Evolutionary conservation across 106 monocot species (phyloP), one percentile per base, ranked within the genome.

Genomic region (Platanthera zijinensis): DNA sequence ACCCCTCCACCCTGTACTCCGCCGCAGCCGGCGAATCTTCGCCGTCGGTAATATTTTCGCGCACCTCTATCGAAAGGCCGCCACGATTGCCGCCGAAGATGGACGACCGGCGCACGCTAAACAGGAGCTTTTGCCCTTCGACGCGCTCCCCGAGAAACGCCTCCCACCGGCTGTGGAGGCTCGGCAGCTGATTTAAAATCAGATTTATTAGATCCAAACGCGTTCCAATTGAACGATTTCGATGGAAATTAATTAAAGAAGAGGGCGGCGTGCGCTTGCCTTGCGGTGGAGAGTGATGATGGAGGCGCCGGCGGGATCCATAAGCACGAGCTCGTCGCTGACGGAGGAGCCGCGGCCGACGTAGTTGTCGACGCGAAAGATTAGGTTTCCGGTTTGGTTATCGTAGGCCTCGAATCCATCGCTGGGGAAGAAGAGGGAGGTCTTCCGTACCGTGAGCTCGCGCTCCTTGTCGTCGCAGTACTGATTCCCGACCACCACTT

Each of bases 151-250:
- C 94, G 5, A 85, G 68, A 76, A 88, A 94, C 15, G 86, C 99
- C 71, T 99, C 94, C 99, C 99, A 99, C 51, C 97, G 77, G 21
- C 92, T 86, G 80, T 99, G 97, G 19, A 99, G 85, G 84, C 94
- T 99, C 4, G 87, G 87, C 83, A 78, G 52, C 88, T 87, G 84
- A 66, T 30, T 47, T 48, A 48, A 70, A 70, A 70, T 47, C 70
- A 70, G 17, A 70, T 47, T n/a, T n/a, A n/a, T 70, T 47, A 12
- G 15, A 70, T 17, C 48, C 49, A 49, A 22, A 49, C 72, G n/a
- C 18, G 19, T 10, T 10, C 72, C 21, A 21, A 49, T 51, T 50
- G 50, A 19, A 21, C 45, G 0, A 51, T 19, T 9, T 51, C n/a
- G n/a, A n/a, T n/a, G n/a, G n/a, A n/a, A n/a, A n/a, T n/a, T n/a